Evolutionary conservation across 306 rosid species (phyloP).

Genomic region (Sechiopsis laciniata): DNA sequence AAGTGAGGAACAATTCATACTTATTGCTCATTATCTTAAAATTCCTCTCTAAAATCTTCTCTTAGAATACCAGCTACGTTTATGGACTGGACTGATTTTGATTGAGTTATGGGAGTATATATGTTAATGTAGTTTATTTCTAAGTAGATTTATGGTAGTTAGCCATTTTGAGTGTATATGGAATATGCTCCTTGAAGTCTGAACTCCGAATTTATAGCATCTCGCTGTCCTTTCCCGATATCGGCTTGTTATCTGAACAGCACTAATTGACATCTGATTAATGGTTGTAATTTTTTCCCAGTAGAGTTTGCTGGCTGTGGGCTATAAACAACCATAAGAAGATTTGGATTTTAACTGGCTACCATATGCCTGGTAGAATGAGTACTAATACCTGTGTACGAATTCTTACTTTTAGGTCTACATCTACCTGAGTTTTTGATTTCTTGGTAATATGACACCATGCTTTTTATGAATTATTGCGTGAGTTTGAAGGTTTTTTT

Average conservation of each 20-base stretch:
- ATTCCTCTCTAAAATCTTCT: not conserved
- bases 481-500: not conserved
- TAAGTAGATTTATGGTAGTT: not conserved
- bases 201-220: not conserved
- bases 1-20: not conserved
- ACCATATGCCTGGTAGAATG: not conserved
- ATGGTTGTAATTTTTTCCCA: not conserved
- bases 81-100: not conserved
- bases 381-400: not conserved
- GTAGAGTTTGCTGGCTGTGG: not conserved
- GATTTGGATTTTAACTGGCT: not conserved
- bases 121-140: not conserved
- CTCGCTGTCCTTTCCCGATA: not conserved
- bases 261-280: not conserved
- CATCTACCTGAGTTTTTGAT: not conserved
- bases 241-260: not conserved
- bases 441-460: not conserved
- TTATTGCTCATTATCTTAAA: not conserved
- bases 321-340: not conserved
- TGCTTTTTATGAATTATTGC: not conserved
- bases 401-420: not conserved
- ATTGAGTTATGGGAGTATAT: not conserved
- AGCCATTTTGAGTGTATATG: not conserved
- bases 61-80: not conserved
- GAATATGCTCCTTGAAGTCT: constrained; percentile 4